Conservation (phyloP, 2,329 filamentous ascomycete genomes). For the Venturia carpophila region DNA sequence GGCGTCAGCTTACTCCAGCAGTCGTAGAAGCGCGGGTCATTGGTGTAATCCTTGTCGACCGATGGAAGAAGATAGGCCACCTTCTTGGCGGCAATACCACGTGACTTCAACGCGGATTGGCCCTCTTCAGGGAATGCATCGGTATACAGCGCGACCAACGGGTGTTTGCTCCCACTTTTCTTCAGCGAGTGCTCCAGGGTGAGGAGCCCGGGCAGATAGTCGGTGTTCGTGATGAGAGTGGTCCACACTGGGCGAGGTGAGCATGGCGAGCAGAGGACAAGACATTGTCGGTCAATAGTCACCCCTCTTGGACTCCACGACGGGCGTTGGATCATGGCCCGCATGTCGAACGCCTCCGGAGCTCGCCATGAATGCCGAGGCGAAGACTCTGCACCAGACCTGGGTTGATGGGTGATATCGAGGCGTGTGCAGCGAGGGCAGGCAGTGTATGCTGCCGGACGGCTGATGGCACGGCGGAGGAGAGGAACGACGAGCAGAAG, state of each 20-base stretch:
- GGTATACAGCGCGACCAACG: constrained; percentile 76
- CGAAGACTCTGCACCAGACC: neutral
- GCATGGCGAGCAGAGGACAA: neutral
- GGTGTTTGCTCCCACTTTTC: constrained; percentile 58
- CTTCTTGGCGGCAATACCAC: constrained; percentile 60
- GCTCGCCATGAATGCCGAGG: constrained; percentile 1
- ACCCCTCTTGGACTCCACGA: constrained; percentile 34
- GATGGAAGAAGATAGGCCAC: constrained; percentile 67
- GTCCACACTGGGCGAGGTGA: constrained; percentile 61
- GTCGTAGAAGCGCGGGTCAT: constrained; percentile 80
- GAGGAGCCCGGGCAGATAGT: constrained; percentile 74
- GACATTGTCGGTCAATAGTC: neutral
- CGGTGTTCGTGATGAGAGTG: constrained; percentile 74
- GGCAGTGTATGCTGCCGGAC: too few species aligned
- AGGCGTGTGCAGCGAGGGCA: neutral
- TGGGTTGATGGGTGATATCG: too few species aligned
- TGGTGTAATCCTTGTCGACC: constrained; percentile 56
- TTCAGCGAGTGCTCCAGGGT: constrained; percentile 73
- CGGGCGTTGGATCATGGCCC: constrained; percentile 24
- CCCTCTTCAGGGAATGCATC: constrained; percentile 63
- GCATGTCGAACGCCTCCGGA: neutral
- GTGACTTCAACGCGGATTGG: constrained; percentile 58
- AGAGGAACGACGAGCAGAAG: neutral
- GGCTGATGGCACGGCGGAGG: too few species aligned
- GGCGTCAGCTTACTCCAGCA: constrained; percentile 82